phyloP scores from a whole-genome alignment of 2,329 filamentous ascomycete genomes.

The Verticillium longisporum region DNA sequence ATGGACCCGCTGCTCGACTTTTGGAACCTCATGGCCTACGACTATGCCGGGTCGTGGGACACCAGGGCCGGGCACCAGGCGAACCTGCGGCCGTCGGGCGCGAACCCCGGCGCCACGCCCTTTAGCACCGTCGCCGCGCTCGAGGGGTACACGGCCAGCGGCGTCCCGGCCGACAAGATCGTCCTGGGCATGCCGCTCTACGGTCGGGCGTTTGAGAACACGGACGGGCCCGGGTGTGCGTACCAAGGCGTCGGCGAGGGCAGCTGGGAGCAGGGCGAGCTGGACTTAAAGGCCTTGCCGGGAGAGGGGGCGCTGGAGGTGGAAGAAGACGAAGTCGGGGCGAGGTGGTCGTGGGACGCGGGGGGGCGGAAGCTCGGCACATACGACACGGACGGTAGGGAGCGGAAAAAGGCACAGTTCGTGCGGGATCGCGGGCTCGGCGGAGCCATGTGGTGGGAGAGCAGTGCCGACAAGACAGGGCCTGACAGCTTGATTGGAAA shows the following conservation, averaged over 20 bases:
- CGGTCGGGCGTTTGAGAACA: conserved; percentile 76
- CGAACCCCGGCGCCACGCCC: conserved; percentile 60
- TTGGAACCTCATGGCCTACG: conserved; percentile 84
- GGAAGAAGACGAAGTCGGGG: conserved; percentile 56
- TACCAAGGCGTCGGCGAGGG: conserved; percentile 72
- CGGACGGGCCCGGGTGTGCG: conserved; percentile 62
- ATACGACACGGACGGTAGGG: conserved; percentile 69
- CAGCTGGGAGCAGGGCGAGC: conserved; percentile 77
- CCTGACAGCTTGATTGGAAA: conserved; percentile 61
- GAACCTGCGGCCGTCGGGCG: conserved; percentile 59
- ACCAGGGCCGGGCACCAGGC: conserved; percentile 65
- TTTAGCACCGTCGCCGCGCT: conserved; percentile 71
- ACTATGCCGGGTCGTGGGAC: conserved; percentile 83
- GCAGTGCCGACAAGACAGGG: conserved; percentile 65
- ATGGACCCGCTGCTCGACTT: conserved; percentile 66
- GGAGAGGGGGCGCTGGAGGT: conserved; percentile 57
- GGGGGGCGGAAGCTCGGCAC: conserved; percentile 60
- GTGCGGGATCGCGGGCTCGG: conserved; percentile 63
- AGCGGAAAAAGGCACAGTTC: conserved; percentile 63
- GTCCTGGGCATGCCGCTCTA: conserved; percentile 91
- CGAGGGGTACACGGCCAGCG: conserved; percentile 58
- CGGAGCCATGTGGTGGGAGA: conserved; percentile 98
- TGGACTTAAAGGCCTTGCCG: conserved; percentile 84
- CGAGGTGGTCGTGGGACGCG: conserved; percentile 72
- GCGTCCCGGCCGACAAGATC: conserved; percentile 64